These are phyloP conservation scores for Stenocarpella maydis DNA, from an alignment of 2,329 filamentous ascomycete species.

Conservation along the genomic window DNA sequence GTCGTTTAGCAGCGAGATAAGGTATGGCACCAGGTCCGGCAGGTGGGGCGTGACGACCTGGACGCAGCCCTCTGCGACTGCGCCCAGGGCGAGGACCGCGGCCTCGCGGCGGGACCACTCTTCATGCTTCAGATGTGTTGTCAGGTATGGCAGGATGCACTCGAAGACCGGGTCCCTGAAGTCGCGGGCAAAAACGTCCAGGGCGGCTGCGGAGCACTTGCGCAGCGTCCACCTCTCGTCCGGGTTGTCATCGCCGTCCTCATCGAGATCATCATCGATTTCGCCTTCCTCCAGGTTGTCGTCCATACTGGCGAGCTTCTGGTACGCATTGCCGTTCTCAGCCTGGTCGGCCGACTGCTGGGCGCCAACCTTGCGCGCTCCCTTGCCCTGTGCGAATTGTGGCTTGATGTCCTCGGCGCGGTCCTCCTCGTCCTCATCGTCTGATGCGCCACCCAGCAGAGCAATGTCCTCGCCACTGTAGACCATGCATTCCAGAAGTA, in stretches of 20 bases:
- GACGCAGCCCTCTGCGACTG: conserved; percentile 94
- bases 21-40: conserved; percentile 87
- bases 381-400: conserved; percentile 78
- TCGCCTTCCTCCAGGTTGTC: conserved; percentile 89
- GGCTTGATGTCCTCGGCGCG: conserved; percentile 91
- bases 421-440: conserved; percentile 93
- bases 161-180: conserved; percentile 90
- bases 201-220: conserved; percentile 94
- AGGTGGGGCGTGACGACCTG: conserved; percentile 89
- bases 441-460: conserved; percentile 81
- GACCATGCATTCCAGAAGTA: conserved; percentile 93
- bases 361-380: conserved; percentile 64
- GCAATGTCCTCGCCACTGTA: conserved; percentile 95
- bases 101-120: conserved; percentile 95
- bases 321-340: conserved; percentile 63
- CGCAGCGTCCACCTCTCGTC: conserved; percentile 95
- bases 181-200: conserved; percentile 92
- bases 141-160: conserved; percentile 90
- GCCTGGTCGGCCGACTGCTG: conserved; percentile 59
- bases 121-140: conserved; percentile 83
- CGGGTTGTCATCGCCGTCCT: conserved; percentile 81
- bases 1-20: conserved; percentile 86
- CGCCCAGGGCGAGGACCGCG: conserved; percentile 91
- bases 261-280: conserved; percentile 76
- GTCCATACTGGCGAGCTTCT: conserved; percentile 67